Conservation (phyloP, 2,329 filamentous ascomycete species). For the Sporothrix brasiliensis region DNA sequence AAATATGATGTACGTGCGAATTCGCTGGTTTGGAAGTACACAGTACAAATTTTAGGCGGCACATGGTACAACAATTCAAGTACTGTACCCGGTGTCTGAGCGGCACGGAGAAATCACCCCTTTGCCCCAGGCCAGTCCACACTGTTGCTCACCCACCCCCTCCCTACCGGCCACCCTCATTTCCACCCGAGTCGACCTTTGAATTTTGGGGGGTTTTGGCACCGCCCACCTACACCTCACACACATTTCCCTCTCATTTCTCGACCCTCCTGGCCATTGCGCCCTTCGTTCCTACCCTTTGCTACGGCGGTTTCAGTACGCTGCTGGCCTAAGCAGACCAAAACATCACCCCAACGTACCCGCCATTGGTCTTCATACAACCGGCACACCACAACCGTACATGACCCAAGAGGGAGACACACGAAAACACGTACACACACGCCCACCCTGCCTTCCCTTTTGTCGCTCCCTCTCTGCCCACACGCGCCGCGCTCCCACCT, state of each 20-base stretch:
- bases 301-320: conserved; percentile 5
- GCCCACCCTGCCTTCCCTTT: conserved; percentile 31
- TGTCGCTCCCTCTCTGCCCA: conserved; percentile 30
- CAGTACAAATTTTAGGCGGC: conserved; percentile 33
- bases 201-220: conserved; percentile 36
- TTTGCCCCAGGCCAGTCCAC: conserved; percentile 34
- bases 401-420: background rate
- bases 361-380: conserved; percentile 5
- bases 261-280: conserved; percentile 9
- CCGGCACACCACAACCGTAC: background rate
- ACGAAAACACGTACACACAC: conserved; percentile 36
- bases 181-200: conserved; percentile 22
- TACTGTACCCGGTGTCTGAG: conserved; percentile 34
- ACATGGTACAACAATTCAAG: conserved; percentile 33
- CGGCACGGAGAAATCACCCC: conserved; percentile 32
- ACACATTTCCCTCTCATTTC: conserved; percentile 27
- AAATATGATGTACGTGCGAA: background rate
- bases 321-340: conserved; percentile 13
- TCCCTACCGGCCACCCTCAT: conserved; percentile 32
- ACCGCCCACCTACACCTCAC: conserved; percentile 39
- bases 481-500: background rate
- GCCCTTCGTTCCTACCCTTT: conserved; percentile 19
- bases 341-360: conserved; percentile 33
- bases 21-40: conserved; percentile 30
- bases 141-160: conserved; percentile 28